Conservation (phyloP, 176 grass and related monocot species). For the Aegilops sharonensis region DNA sequence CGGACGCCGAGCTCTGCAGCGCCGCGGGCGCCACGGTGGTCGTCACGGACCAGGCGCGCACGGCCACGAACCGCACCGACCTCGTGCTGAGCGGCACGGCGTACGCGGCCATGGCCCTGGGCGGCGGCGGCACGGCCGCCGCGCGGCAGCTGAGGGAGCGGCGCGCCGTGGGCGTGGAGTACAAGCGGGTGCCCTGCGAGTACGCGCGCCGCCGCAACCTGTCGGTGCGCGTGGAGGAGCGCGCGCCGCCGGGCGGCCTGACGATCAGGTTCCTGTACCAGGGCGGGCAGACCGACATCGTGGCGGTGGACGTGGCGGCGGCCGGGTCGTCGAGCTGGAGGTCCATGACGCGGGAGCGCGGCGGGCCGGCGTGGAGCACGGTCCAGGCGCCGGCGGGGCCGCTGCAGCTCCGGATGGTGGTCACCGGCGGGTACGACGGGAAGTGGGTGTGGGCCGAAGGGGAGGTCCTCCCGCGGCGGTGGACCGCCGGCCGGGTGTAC, state of each 20-base stretch:
- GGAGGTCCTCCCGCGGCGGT: constrained; percentile 61
- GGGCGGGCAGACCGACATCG: constrained; percentile 77
- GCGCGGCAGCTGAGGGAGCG: constrained; percentile 34
- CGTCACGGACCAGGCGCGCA: constrained; percentile 47
- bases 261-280: constrained; percentile 71
- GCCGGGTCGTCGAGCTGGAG: constrained; percentile 57
- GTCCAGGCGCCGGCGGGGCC: constrained; percentile 50
- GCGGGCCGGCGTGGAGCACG: constrained; percentile 81
- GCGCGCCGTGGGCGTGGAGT: constrained; percentile 59
- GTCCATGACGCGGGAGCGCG: constrained; percentile 52
- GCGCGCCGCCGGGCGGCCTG: constrained; percentile 21
- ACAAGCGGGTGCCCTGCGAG: constrained; percentile 67
- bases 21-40: constrained; percentile 56
- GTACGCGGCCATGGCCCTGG: constrained; percentile 59
- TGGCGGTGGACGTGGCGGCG: constrained; percentile 72
- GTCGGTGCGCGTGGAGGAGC: constrained; percentile 59
- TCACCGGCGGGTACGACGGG: constrained; percentile 71
- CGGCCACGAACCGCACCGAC: constrained; percentile 1
- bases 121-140: constrained; percentile 5
- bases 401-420: constrained; percentile 66
- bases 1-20: constrained; percentile 51
- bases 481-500: constrained; percentile 46
- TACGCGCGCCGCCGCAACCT: constrained; percentile 56
- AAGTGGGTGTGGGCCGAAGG: constrained; percentile 74
- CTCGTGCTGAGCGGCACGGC: constrained; percentile 54